Conservation (phyloP, 768 basidiomycete species). For the Lactifluus pinguis region DNA sequence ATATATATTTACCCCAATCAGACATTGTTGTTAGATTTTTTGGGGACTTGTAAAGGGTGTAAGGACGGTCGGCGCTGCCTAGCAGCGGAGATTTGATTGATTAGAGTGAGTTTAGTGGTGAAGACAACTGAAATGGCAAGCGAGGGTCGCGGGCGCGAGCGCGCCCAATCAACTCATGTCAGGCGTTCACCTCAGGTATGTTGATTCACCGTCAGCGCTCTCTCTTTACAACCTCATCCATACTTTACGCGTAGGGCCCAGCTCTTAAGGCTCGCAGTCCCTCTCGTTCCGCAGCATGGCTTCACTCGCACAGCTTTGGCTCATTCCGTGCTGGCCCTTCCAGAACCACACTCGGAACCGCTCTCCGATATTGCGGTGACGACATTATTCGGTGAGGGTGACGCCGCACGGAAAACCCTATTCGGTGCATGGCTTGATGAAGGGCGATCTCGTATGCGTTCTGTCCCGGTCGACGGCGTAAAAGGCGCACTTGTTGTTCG, state of each 20-base stretch:
- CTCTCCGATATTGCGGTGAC: constrained; percentile 64
- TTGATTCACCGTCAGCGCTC: background rate
- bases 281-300: constrained; percentile 56
- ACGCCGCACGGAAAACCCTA: constrained; percentile 53
- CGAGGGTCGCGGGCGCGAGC: background rate
- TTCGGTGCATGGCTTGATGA: constrained; percentile 69
- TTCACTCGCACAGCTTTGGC: constrained; percentile 68
- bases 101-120: background rate
- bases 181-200: constrained; percentile 4
- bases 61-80: constrained; percentile 19
- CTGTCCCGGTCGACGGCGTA: constrained; percentile 27
- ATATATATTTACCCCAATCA: constrained; percentile 17
- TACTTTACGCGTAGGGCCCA: constrained; percentile 13
- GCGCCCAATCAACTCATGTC: background rate
- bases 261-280: constrained; percentile 53
- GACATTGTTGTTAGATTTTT: constrained; percentile 13
- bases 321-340: constrained; percentile 49
- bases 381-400: constrained; percentile 63
- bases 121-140: constrained; percentile 4
- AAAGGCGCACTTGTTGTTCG: constrained; percentile 47
- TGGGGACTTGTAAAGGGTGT: constrained; percentile 1
- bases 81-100: constrained; percentile 13
- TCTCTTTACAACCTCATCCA: background rate
- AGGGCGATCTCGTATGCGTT: constrained; percentile 45
- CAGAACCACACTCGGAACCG: constrained; percentile 43